A percentile compares a stretch with the other conserved stretches of the same genome.
These are phyloP conservation scores for Phytophthora macrochlamydospora DNA, from an alignment of 352 stramenopile species.

Conservation along the genomic window DNA sequence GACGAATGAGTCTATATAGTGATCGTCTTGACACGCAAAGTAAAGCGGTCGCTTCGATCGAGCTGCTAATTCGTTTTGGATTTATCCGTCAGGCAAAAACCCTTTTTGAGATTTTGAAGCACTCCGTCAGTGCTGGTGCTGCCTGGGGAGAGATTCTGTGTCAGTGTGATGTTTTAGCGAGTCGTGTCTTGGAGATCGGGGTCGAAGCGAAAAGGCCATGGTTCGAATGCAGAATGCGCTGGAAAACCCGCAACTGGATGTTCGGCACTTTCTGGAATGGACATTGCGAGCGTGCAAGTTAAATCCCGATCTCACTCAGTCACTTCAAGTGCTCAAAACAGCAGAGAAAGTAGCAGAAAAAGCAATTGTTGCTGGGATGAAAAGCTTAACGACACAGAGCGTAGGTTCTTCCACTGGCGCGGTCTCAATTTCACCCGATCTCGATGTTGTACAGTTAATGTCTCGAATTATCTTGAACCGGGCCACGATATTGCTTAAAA, in stretches of 20 bases:
- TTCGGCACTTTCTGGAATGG: slow-evolving; percentile 39
- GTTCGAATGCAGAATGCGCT: slow-evolving; percentile 27
- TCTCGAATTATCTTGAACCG: slow-evolving; percentile 43
- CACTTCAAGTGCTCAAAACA: slow-evolving; percentile 14
- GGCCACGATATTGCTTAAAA: slow-evolving; percentile 27
- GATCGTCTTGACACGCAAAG: slow-evolving; percentile 20
- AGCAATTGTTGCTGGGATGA: slow-evolving; percentile 17
- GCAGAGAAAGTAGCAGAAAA: slow-evolving; percentile 30
- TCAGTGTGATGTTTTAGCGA: slow-evolving; percentile 29
- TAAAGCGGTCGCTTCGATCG: slow-evolving; percentile 38
- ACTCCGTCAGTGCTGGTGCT: slow-evolving; percentile 11
- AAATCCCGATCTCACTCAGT: slow-evolving; percentile 12
- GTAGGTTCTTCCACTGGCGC: background rate
- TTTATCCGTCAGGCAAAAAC: slow-evolving; percentile 66
- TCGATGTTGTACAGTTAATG: slow-evolving; percentile 30
- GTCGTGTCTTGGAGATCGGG: slow-evolving; percentile 44
- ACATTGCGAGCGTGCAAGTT: slow-evolving; percentile 36
- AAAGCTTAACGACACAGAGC: slow-evolving; percentile 5
- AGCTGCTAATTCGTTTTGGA: slow-evolving; percentile 52
- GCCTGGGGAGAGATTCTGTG: slow-evolving; percentile 1
- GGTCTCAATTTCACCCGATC: slow-evolving; percentile 4
- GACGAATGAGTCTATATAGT: slow-evolving; percentile 31
- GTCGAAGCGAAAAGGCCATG: slow-evolving; percentile 24
- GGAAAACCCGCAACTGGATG: slow-evolving; percentile 22
- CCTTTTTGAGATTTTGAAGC: slow-evolving; percentile 45